A percentile compares a stretch with the other conserved stretches of the same genome.
Evolutionary conservation across 495 filamentous ascomycete genomes (phyloP).

Genomic region (Friedmanniomyces simplex): DNA sequence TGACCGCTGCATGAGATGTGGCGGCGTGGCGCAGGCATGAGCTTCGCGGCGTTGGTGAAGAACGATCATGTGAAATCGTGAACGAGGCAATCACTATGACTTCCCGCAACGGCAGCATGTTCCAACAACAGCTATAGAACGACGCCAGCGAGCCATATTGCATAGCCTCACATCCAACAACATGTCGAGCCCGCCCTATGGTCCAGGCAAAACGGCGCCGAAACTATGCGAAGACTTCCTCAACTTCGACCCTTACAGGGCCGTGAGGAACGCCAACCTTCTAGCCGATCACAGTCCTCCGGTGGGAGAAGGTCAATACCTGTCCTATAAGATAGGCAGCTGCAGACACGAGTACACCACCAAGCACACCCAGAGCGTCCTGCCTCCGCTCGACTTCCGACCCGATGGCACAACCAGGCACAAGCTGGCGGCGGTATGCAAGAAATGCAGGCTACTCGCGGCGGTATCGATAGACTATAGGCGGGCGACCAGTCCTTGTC

Average conservation of each 20-base stretch:
- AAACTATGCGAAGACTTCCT: slow-evolving; percentile 49
- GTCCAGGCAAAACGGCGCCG: slow-evolving; percentile 52
- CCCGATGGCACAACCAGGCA: slow-evolving; percentile 34
- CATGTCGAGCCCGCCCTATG: slow-evolving; percentile 8
- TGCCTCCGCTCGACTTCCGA: slow-evolving; percentile 33
- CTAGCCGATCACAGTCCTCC: slow-evolving; percentile 42
- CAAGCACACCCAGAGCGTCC: slow-evolving; percentile 43
- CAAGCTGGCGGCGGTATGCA: slow-evolving; percentile 46
- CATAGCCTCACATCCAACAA: background rate
- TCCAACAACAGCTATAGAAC: too few species aligned
- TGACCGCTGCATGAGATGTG: background rate
- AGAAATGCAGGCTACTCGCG: slow-evolving; percentile 46
- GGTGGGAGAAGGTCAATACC: slow-evolving; percentile 12
- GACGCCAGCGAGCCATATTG: background rate
- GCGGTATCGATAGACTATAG: slow-evolving; percentile 40
- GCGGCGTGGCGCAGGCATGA: background rate
- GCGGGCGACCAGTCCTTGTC: slow-evolving; percentile 23
- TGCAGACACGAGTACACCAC: slow-evolving; percentile 48
- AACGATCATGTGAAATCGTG: too few species aligned
- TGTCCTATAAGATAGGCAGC: slow-evolving; percentile 19
- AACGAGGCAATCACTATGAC: too few species aligned
- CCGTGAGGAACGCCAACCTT: slow-evolving; percentile 40
- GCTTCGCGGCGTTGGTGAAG: too few species aligned
- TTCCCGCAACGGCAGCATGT: too few species aligned
- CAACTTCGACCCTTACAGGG: slow-evolving; percentile 44